These are phyloP conservation scores for Colletotrichum kahawae DNA, from an alignment of 2,329 filamentous ascomycete genomes.

Conservation along the genomic window DNA sequence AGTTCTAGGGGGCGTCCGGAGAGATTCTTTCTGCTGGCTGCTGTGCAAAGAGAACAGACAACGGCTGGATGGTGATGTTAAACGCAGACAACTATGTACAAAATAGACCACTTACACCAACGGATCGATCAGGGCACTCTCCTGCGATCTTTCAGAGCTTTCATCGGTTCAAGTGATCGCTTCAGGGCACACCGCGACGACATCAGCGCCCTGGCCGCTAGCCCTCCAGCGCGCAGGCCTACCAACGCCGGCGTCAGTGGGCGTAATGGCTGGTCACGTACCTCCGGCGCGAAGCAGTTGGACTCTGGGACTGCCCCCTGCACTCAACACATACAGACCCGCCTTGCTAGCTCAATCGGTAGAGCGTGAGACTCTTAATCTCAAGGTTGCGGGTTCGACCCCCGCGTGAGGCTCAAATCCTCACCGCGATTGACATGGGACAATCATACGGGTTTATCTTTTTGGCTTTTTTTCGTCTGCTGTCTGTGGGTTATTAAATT, in stretches of 20 bases:
- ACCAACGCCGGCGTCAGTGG: too few species aligned
- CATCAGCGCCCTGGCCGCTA: background rate
- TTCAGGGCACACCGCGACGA: background rate
- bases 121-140: background rate
- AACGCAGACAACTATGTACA: background rate
- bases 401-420: slow-evolving; percentile 29
- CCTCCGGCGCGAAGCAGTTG: background rate
- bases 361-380: slow-evolving; percentile 74
- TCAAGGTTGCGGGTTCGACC: slow-evolving; percentile 27
- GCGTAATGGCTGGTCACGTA: background rate
- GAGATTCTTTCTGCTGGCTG: too few species aligned
- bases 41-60: background rate
- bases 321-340: background rate
- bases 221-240: too few species aligned
- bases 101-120: background rate
- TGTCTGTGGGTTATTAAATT: fast-evolving
- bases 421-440: background rate
- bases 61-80: background rate
- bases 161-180: background rate
- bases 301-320: background rate
- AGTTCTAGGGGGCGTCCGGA: slow-evolving; percentile 45
- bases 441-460: background rate
- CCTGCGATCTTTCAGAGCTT: background rate
- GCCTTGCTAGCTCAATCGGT: slow-evolving; percentile 68
- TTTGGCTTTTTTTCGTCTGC: background rate